Conservation (phyloP, 108 stramenopile species). For the Fragilariopsis cylindrus region DNA sequence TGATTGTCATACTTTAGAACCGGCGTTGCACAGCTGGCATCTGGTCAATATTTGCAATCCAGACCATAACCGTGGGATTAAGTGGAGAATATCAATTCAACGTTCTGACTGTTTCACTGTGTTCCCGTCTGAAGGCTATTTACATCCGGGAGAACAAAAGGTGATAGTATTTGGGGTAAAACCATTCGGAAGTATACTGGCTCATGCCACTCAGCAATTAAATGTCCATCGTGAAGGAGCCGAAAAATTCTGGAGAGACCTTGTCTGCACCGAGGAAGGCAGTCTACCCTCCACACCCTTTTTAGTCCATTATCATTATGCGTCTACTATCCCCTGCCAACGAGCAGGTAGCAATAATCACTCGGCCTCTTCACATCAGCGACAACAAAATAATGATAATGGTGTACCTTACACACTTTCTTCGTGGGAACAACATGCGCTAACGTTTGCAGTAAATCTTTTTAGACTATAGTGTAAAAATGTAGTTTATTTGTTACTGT, state of each 20-base stretch:
- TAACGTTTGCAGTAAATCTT: no score
- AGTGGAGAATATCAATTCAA: slow-evolving; percentile 55
- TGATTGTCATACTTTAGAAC: slow-evolving; percentile 28
- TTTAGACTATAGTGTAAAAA: no score
- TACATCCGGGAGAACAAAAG: slow-evolving; percentile 58
- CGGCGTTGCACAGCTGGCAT: slow-evolving; percentile 69
- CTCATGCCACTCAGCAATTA: slow-evolving; percentile 48
- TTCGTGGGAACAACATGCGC: slow-evolving; percentile 32
- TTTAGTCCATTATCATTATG: slow-evolving; percentile 66
- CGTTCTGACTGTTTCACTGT: slow-evolving; percentile 67
- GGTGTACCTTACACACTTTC: background rate
- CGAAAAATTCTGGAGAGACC: slow-evolving; percentile 40
- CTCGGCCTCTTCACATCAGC: background rate
- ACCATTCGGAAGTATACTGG: slow-evolving; percentile 44
- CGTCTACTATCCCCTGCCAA: slow-evolving; percentile 36
- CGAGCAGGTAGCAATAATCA: background rate
- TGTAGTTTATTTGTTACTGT: no score
- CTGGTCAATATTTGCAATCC: slow-evolving; percentile 63
- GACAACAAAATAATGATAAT: background rate
- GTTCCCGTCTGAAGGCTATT: slow-evolving; percentile 65
- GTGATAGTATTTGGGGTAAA: slow-evolving; percentile 55
- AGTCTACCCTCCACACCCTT: slow-evolving; percentile 64
- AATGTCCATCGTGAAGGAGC: slow-evolving; percentile 61
- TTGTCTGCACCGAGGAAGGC: slow-evolving; percentile 42
- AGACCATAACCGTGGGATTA: slow-evolving; percentile 50